phyloP scores from a whole-genome alignment of 768 basidiomycete species.

The Suillus tomentosus region DNA sequence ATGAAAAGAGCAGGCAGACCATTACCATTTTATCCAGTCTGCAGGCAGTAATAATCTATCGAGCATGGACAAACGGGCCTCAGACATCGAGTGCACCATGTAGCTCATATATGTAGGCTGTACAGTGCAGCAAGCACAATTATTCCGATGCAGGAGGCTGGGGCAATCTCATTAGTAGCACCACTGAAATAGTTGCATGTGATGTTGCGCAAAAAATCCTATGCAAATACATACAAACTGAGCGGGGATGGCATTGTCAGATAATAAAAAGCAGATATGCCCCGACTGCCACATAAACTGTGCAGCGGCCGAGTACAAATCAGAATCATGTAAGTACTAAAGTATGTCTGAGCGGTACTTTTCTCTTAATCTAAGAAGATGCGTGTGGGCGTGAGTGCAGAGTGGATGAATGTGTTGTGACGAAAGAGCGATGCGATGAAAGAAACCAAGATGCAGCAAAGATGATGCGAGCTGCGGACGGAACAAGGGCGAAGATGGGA shows the following conservation, averaged over 20 bases:
- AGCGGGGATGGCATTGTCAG: conserved; percentile 7
- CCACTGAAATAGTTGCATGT: background rate
- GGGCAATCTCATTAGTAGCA: background rate
- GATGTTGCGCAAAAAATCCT: background rate
- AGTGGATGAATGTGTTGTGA: conserved; percentile 4
- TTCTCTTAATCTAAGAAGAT: conserved; percentile 31
- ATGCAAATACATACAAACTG: conserved; percentile 5
- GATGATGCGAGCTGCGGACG: background rate
- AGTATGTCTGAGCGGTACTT: conserved; percentile 24
- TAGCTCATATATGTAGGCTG: no score
- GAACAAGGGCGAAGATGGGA: background rate
- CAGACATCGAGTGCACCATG: no score
- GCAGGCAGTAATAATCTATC: no score
- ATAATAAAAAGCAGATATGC: conserved; percentile 3
- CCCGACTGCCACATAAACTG: background rate
- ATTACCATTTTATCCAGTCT: no score
- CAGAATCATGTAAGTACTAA: conserved; percentile 9
- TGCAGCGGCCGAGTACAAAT: background rate
- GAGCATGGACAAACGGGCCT: no score
- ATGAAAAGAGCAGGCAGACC: no score
- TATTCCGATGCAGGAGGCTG: no score
- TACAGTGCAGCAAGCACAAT: no score
- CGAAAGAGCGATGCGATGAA: conserved; percentile 9
- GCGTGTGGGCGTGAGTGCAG: conserved; percentile 26
- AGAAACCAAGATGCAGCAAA: background rate